Percentiles rank a stretch among this genome's conserved stretches.
These are phyloP conservation scores for Chamaecyparis obtusa DNA, from an alignment of 75 land plant species.

Conservation along the genomic window DNA sequence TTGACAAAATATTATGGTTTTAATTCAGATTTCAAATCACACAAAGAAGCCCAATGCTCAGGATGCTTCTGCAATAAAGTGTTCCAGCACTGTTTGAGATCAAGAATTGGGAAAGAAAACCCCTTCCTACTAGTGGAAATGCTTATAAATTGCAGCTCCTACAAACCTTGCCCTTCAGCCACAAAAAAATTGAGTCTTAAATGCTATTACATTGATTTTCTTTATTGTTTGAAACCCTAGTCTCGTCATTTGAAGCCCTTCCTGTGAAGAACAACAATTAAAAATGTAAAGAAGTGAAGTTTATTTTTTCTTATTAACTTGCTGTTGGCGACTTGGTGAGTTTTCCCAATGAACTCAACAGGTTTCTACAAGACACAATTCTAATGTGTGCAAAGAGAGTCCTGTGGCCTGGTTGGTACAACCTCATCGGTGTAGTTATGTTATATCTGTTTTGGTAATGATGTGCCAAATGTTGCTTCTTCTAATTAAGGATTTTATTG, in stretches of 20 bases:
- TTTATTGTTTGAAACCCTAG: neutral
- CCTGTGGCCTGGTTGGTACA: neutral
- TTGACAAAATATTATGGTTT: too few relatives aligned
- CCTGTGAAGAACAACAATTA: neutral
- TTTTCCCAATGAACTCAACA: neutral
- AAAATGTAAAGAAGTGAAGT: neutral
- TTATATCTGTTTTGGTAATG: neutral
- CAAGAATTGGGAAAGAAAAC: neutral
- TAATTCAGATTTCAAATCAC: too few relatives aligned
- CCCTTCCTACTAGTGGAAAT: neutral
- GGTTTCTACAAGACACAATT: neutral
- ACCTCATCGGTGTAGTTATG: neutral
- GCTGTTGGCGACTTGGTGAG: neutral
- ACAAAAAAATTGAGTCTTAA: neutral
- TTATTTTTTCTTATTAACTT: neutral
- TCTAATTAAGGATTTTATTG: neutral
- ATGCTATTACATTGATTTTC: neutral
- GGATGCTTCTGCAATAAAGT: too few relatives aligned
- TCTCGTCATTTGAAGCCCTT: neutral
- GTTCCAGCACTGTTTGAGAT: too few relatives aligned
- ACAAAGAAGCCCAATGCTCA: too few relatives aligned
- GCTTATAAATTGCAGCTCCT: neutral
- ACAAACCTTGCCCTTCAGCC: neutral
- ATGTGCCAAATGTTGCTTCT: neutral
- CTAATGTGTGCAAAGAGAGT: neutral